Percentiles rank a stretch among this genome's conserved stretches.
These are phyloP conservation scores for Candida xyloterini DNA, from an alignment of 805 yeast genomes.

Conservation along the genomic window DNA sequence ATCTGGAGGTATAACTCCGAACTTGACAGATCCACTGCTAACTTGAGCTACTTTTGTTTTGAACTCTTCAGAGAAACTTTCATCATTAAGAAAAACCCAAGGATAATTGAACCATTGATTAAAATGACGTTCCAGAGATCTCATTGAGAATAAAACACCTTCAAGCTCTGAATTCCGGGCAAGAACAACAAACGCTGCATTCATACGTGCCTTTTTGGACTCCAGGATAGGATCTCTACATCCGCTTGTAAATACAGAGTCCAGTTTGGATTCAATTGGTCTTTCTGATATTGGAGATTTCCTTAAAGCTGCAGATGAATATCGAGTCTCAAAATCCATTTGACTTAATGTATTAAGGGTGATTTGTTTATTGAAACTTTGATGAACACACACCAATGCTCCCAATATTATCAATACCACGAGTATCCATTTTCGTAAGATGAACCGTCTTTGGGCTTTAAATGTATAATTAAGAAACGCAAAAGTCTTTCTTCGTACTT, in stretches of 20 bases:
- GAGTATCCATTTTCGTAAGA: conserved; percentile 20
- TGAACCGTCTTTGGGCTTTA: conserved; percentile 12
- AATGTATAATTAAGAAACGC: conserved; percentile 14
- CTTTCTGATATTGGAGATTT: conserved; percentile 29
- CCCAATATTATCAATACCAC: background rate
- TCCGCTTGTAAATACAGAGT: conserved; percentile 33
- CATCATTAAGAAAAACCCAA: conserved; percentile 86
- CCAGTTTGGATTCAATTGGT: conserved; percentile 23
- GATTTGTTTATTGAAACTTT: background rate
- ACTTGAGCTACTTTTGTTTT: conserved; percentile 45
- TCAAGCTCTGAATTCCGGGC: conserved; percentile 77
- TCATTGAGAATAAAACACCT: conserved; percentile 73
- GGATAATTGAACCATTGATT: conserved; percentile 94
- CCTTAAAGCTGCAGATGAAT: conserved; percentile 9
- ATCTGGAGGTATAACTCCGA: conserved; percentile 58
- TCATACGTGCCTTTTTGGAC: conserved; percentile 45
- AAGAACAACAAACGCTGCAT: conserved; percentile 81
- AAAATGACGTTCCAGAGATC: conserved; percentile 78
- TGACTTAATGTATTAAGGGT: conserved; percentile 9
- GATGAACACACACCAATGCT: background rate
- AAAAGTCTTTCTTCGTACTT: background rate
- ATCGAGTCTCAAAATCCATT: conserved; percentile 21
- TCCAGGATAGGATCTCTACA: conserved; percentile 30
- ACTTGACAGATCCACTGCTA: conserved; percentile 63
- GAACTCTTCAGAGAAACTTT: conserved; percentile 65